These are phyloP conservation scores for Heliocybe sulcata DNA, from an alignment of 1,284 basidiomycete species.

Conservation along the genomic window DNA sequence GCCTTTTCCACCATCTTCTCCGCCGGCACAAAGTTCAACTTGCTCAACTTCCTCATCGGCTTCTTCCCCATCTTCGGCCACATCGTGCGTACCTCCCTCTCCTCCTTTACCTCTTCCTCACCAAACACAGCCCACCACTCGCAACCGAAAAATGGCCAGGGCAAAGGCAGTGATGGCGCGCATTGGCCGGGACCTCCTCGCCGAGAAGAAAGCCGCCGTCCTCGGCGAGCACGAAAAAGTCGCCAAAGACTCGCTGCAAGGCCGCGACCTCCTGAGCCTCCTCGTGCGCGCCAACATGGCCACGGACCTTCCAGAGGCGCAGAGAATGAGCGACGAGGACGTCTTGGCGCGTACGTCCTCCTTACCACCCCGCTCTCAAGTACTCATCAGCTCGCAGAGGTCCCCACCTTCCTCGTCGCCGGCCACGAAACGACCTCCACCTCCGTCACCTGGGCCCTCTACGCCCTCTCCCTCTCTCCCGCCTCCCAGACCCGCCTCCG, in stretches of 20 bases:
- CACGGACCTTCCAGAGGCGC: slow-evolving; percentile 43
- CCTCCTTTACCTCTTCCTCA: not conserved
- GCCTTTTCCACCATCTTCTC: slow-evolving; percentile 39
- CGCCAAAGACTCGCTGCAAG: slow-evolving; percentile 20
- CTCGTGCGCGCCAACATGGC: slow-evolving; percentile 61
- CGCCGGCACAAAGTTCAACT: slow-evolving; percentile 14
- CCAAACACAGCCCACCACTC: not conserved
- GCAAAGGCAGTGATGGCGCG: slow-evolving; percentile 17
- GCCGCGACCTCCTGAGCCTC: slow-evolving; percentile 44
- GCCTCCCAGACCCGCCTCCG: slow-evolving; percentile 37
- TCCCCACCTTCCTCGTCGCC: slow-evolving; percentile 55
- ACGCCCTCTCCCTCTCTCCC: slow-evolving; percentile 29
- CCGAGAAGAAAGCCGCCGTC: slow-evolving; percentile 32
- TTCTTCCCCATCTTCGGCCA: slow-evolving; percentile 32
- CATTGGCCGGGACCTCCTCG: slow-evolving; percentile 39
- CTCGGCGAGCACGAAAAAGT: slow-evolving; percentile 2
- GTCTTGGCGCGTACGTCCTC: slow-evolving; percentile 59
- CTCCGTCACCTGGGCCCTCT: slow-evolving; percentile 40
- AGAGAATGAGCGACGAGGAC: slow-evolving; percentile 66
- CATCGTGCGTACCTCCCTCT: slow-evolving; percentile 25
- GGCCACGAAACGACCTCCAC: slow-evolving; percentile 75
- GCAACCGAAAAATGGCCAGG: slow-evolving; percentile 4
- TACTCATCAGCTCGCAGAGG: slow-evolving; percentile 26
- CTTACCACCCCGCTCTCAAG: not conserved
- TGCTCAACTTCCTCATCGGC: slow-evolving; percentile 26